Evolutionary conservation across 2,329 filamentous ascomycete species (phyloP), one percentile per base, ranked within the genome.

Genomic region (Colletotrichum navitas): DNA sequence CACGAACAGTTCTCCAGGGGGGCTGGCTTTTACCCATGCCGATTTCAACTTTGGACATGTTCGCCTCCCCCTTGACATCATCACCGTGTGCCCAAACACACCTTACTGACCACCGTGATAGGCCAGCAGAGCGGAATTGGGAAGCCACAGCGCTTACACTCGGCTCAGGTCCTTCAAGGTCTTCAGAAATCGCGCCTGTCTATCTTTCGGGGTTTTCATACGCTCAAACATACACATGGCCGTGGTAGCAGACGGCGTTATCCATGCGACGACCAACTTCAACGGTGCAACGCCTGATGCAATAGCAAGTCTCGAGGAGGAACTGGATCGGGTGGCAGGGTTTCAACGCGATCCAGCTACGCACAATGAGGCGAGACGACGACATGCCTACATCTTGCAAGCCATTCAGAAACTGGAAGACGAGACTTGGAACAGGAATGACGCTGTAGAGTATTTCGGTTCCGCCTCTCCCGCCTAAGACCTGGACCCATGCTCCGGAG

Each of bases 381-480:
- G 14, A 24, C 11, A 10, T 11, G 34, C 1, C 3, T 12, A 3
- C 5, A 11, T 56, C 34, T 6, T 49, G 18, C 2, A 12, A 2
- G 32, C 36, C 51, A 88, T 95, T 2, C 85, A 87, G 76, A 75
- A 75, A 47, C 80, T 97, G 56, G 95, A 97, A 83, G 85, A 84
- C 76, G 85, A 86, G 69, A 94, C 91, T 41, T 97, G 94, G 94
- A 88, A 95, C 80, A 84, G 90, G 68, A 80, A 83, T 45, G 92
- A 88, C 79, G 93, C 93, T 1, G 88, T 92, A 36, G 93, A 96
- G 79, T 91, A 94, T 79, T 78, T 91, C 69, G 90, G 90, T 1
- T 82, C 79, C 71, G 81, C 83, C 36, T 24, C 51, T 7, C 3
- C 29, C 11, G 5, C 5, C 24, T 36, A 36, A 51, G 21, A 26